Conservation (phyloP, 345 rosid genomes). For the Arabis alpina region DNA sequence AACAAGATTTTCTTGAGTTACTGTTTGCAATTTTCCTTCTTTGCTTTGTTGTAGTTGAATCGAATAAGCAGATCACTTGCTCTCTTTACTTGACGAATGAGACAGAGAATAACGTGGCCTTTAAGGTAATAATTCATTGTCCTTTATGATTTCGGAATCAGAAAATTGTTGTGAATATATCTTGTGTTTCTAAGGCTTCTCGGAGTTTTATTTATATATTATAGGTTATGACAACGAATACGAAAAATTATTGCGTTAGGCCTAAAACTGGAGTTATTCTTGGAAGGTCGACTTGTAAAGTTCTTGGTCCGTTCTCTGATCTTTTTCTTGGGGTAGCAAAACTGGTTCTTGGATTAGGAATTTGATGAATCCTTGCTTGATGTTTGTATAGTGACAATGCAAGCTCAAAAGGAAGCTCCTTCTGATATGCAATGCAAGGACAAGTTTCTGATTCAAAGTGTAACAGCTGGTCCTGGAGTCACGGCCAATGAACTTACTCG, state of each 20-base stretch:
- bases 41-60: slow-evolving; percentile 58
- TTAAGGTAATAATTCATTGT: slow-evolving; percentile 57
- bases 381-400: slow-evolving; percentile 76
- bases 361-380: slow-evolving; percentile 13
- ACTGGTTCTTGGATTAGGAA: background rate
- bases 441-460: slow-evolving; percentile 82
- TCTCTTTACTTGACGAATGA: slow-evolving; percentile 79
- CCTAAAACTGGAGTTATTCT: slow-evolving; percentile 79
- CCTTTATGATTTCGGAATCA: background rate
- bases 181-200: background rate
- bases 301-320: slow-evolving; percentile 52
- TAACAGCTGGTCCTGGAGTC: slow-evolving; percentile 58
- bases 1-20: slow-evolving; percentile 14
- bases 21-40: slow-evolving; percentile 11
- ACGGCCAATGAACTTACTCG: slow-evolving; percentile 64
- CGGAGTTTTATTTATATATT: too few species aligned
- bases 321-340: background rate
- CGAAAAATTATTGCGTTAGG: slow-evolving; percentile 82
- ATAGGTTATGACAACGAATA: slow-evolving; percentile 78
- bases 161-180: background rate
- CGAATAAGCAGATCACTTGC: slow-evolving; percentile 85
- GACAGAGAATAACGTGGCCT: slow-evolving; percentile 75
- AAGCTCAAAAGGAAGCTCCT: slow-evolving; percentile 85
- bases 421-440: slow-evolving; percentile 86
- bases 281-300: slow-evolving; percentile 66